Evolutionary conservation across 2,329 filamentous ascomycete species (phyloP), one percentile per base, ranked within the genome.

Genomic region (Sporothrix mexicana): DNA sequence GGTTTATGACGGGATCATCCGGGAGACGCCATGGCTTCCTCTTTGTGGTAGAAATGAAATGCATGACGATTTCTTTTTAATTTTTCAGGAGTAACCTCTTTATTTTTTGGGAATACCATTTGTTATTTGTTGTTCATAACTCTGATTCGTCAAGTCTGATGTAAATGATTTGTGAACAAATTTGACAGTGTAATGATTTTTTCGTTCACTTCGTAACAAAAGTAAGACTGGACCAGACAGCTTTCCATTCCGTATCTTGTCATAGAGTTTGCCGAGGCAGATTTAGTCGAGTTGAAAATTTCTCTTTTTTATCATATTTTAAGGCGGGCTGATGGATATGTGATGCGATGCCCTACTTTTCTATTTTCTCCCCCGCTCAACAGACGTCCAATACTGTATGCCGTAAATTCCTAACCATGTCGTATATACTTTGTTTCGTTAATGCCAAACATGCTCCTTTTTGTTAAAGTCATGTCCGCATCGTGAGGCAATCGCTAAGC

Each of bases 81-180:
- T 47, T 13, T 13, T 68, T 68, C 45, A 47, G 57, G 66, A 59
- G 57, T 69, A 69, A 47, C 17, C 49, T 53, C 61, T 69, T 30
- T 15, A 55, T 51, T 45, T 69, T 55, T 69, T 69, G 71, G 71
- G 70, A 55, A 72, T 59, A 47, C 25, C 49, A 72, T 45, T 45
- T 69, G 64, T 36, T 72, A 17, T 45, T 53, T 64, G 10, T 69
- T 53, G 17, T 15, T 43, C 20, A n/a, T n/a, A n/a, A n/a, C n/a
- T n/a, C n/a, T n/a, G n/a, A n/a, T n/a, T n/a, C n/a, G n/a, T n/a
- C n/a, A n/a, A n/a, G n/a, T n/a, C n/a, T 47, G 13, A 36, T 36
- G 7, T 36, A 36, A 36, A 36, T 36, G 30, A 36, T 36, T n/a
- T n/a, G 7, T 36, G 30, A 36, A 36, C 30, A 36, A 6, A 36